phyloP scores from a whole-genome alignment of 495 filamentous ascomycete species.

The Penicillium coffeae region DNA sequence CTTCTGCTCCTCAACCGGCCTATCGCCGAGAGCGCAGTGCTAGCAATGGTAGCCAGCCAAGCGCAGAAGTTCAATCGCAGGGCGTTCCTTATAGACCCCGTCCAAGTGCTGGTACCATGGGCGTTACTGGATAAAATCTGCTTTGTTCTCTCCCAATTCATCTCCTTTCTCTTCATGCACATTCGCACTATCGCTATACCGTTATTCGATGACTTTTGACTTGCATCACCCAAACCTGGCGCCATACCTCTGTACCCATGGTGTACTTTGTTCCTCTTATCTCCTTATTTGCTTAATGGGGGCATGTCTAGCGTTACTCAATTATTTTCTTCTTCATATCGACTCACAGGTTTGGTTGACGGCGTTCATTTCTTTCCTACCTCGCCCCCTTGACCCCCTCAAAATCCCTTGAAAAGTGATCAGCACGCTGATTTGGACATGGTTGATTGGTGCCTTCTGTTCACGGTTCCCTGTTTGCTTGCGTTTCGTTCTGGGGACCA shows the following conservation, averaged over 20 bases:
- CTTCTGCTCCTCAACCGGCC: conserved; percentile 18
- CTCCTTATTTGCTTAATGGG: conserved; percentile 20
- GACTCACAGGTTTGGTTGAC: conserved; percentile 32
- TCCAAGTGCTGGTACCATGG: conserved; percentile 42
- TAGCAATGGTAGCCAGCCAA: conserved; percentile 40
- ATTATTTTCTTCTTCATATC: conserved; percentile 20
- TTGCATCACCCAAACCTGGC: conserved; percentile 21
- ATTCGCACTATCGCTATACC: conserved; percentile 18
- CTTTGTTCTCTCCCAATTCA: conserved; percentile 4
- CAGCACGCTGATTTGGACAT: conserved; percentile 17
- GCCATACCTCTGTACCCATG: conserved; percentile 12
- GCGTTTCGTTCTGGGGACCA: conserved; percentile 28
- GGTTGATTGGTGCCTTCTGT: conserved; percentile 14
- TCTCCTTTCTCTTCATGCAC: conserved; percentile 17
- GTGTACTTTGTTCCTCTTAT: conserved; percentile 16
- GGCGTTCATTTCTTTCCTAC: conserved; percentile 27
- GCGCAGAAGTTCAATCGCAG: conserved; percentile 29
- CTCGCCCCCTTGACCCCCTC: conserved; percentile 9
- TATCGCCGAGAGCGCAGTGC: conserved; percentile 39
- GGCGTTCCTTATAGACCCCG: conserved; percentile 40
- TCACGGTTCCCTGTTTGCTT: conserved; percentile 11
- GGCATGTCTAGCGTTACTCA: conserved; percentile 33
- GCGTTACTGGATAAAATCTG: conserved; percentile 36
- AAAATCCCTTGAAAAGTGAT: conserved; percentile 28
- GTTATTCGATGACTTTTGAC: conserved; percentile 19